A percentile compares a stretch with the other conserved stretches of the same genome.
Conservation (phyloP, 1,284 basidiomycete genomes). For the Cutaneotrichosporon dermatis region DNA sequence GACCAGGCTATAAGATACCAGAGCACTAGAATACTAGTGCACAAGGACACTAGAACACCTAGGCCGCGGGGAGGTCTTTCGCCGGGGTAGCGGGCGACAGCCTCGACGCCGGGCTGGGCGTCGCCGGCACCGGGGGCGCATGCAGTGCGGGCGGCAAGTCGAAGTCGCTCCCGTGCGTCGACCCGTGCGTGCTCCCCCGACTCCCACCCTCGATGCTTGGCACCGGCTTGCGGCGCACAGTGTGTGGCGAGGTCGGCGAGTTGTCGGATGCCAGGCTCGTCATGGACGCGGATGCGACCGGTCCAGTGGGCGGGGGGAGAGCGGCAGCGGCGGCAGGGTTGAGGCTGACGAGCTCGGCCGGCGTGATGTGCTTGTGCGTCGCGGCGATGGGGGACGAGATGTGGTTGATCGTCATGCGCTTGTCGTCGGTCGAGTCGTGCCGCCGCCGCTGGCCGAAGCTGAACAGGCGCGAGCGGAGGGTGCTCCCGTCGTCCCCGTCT, state of each 20-base stretch:
- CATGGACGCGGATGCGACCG: background rate
- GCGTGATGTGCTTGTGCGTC: constrained; percentile 8
- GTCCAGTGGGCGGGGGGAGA: background rate
- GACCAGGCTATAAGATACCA: no score
- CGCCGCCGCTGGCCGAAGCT: constrained; percentile 8
- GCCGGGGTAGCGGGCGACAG: no score
- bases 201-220: constrained; percentile 9
- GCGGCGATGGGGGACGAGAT: constrained; percentile 15
- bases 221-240: constrained; percentile 26
- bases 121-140: no score
- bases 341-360: constrained; percentile 6
- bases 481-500: background rate
- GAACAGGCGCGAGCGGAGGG: constrained; percentile 11
- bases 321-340: background rate
- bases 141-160: background rate
- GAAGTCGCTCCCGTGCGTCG: background rate
- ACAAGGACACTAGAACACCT: no score
- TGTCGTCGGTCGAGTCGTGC: constrained; percentile 6
- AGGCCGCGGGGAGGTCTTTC: no score
- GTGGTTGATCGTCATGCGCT: constrained; percentile 13
- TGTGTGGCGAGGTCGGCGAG: constrained; percentile 10
- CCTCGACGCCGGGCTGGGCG: no score
- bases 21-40: no score
- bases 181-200: background rate
- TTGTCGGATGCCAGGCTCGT: background rate